Evolutionary conservation across 1,139 yeast genomes (phyloP), one percentile per base, ranked within the genome.

Genomic region (Yamadazyma atlantica): DNA sequence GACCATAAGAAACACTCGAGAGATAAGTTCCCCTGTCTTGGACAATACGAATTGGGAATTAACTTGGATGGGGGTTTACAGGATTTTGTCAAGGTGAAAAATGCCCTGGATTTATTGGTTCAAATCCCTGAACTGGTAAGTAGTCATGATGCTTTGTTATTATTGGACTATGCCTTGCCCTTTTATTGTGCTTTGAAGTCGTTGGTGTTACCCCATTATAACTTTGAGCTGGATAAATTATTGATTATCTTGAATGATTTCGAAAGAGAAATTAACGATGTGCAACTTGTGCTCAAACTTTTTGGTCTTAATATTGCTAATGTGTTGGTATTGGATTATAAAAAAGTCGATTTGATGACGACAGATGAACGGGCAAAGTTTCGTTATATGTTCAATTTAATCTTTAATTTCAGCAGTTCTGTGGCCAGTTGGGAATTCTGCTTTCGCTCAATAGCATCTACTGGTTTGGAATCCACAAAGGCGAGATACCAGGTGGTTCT

Each of bases 1-100:
- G 5, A 14, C 8, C 5, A 14, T 12, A 26, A 26, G 11, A 26
- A 26, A 7, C 7, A 13, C 5, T 12, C 29, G 4, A 12, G 30
- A 5, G 29, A 28, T 3, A 29, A 21, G 4, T 26, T 23, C n/a
- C 43, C 45, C 1, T 68, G 75, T 41, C 32, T 48, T 6, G 45
- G 47, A 16, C 44, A 49, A 28, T 53, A 59, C 42, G 58, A 55
- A n/a, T 63, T 64, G 45, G 75, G 75, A 1, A 42, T 44, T 7
- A 63, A 63, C 33, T 37, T 69, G 6, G 66, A 68, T 38, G 75
- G 75, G 3, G 75, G 75, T 1, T 47, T 69, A 17, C 74, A 69
- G 42, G 73, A 66, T 35, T 63, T 48, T 41, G 42, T 69, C 13
- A 57, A 57, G 32, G 55, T 69, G 6, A 45, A 50, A 10, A 45